phyloP scores from a whole-genome alignment of 257 asterid species.

The Craterostigma plantagineum region DNA sequence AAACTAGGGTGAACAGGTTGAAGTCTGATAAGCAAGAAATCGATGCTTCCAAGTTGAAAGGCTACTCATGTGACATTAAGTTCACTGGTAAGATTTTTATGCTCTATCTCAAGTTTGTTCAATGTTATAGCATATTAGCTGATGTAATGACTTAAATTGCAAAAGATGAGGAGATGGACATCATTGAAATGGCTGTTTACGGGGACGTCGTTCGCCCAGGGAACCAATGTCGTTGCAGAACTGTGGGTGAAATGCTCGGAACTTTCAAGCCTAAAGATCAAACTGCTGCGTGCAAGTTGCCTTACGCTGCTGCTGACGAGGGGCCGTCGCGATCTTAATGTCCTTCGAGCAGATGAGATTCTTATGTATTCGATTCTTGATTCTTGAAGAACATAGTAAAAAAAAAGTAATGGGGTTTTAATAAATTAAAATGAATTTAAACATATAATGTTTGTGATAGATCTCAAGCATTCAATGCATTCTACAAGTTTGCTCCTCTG shows the following conservation, averaged over 20 bases:
- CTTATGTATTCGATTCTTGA: no score
- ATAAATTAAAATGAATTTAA: no score
- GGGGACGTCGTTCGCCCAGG: conserved; percentile 93
- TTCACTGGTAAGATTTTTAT: conserved; percentile 41
- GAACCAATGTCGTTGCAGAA: conserved; percentile 77
- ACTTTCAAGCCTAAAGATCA: conserved; percentile 48
- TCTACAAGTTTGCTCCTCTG: conserved; percentile 33
- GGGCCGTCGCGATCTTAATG: no score
- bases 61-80: conserved; percentile 70
- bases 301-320: conserved; percentile 9
- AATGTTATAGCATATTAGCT: no score
- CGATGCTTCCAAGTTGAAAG: conserved; percentile 33
- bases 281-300: conserved; percentile 53
- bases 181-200: conserved; percentile 84
- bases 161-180: conserved; percentile 73
- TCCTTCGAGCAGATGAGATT: no score
- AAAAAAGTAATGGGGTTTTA: no score
- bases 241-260: conserved; percentile 83
- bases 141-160: neutral
- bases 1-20: conserved; percentile 75
- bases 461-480: conserved; percentile 13
- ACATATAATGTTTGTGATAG: no score
- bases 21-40: conserved; percentile 49
- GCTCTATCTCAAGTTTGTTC: neutral
- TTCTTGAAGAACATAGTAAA: no score